Conservation (phyloP, 305 asterid species). For the Salvia sclarea region DNA sequence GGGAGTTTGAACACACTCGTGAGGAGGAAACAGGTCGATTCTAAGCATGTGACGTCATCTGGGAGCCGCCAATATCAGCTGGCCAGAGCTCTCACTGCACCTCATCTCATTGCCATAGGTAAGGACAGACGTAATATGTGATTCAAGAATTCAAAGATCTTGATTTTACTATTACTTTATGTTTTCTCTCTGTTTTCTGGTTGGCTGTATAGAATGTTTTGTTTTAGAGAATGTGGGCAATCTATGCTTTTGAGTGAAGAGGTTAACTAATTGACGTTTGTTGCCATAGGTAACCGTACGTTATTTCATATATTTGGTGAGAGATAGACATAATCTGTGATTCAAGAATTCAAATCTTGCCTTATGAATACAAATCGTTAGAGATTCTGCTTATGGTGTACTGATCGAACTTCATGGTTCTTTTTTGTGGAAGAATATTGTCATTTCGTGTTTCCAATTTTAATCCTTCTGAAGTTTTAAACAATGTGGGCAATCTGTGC, state of each 20-base stretch:
- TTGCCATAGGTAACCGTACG: no score
- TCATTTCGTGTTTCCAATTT: slow-evolving; percentile 10
- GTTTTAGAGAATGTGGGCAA: no score
- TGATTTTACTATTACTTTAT: neutral
- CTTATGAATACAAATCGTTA: slow-evolving; percentile 2
- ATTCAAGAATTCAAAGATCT: neutral
- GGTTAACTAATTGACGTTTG: no score
- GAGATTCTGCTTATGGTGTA: slow-evolving; percentile 8
- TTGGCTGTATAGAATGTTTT: no score
- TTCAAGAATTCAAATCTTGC: no score
- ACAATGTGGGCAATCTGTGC: neutral
- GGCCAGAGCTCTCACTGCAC: slow-evolving; percentile 80
- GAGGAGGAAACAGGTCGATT: slow-evolving; percentile 94
- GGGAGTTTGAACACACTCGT: slow-evolving; percentile 58
- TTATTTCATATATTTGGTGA: no score
- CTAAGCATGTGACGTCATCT: slow-evolving; percentile 50
- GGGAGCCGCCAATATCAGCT: slow-evolving; percentile 50
- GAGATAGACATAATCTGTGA: no score
- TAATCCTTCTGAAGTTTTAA: neutral
- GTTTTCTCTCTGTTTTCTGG: no score
- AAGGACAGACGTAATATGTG: neutral
- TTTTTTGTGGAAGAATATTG: slow-evolving; percentile 5
- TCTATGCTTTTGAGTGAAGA: no score
- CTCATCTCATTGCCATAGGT: slow-evolving; percentile 93
- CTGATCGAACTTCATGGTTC: neutral